phyloP scores from a whole-genome alignment of 116 monocot species.

The Thalassia testudinum region DNA sequence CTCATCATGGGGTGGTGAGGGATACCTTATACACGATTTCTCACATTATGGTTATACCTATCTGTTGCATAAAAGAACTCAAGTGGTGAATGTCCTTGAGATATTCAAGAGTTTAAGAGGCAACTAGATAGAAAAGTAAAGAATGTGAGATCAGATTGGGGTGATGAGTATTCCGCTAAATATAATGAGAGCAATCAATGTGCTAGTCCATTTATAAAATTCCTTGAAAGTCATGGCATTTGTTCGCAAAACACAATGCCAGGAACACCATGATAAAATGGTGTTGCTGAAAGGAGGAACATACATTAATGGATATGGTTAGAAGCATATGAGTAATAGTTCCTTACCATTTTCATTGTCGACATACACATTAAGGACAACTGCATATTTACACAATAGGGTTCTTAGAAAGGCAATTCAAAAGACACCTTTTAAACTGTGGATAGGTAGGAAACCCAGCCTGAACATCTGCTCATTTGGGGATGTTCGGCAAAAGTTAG shows the following conservation, averaged over 20 bases:
- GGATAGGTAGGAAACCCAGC: neutral
- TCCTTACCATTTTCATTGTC: neutral
- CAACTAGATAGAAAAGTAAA: neutral
- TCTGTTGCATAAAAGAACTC: neutral
- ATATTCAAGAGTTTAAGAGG: neutral
- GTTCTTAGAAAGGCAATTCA: neutral
- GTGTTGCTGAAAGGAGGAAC: neutral
- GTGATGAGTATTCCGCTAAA: neutral
- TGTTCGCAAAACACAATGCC: neutral
- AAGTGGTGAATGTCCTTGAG: neutral
- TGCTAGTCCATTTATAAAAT: neutral
- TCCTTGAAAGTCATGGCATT: neutral
- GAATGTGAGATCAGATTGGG: neutral
- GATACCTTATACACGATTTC: constrained; percentile 1
- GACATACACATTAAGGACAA: neutral
- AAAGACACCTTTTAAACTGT: neutral
- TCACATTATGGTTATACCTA: neutral
- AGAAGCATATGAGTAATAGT: neutral
- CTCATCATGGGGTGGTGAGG: neutral
- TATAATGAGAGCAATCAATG: neutral
- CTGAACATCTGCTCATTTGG: neutral
- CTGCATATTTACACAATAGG: neutral
- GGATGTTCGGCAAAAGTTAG: too few relatives aligned
- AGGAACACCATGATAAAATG: neutral
- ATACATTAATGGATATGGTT: neutral